Evolutionary conservation across 1,139 yeast genomes (phyloP), one percentile per base, ranked within the genome.

Genomic region (Candida labiduridarum): DNA sequence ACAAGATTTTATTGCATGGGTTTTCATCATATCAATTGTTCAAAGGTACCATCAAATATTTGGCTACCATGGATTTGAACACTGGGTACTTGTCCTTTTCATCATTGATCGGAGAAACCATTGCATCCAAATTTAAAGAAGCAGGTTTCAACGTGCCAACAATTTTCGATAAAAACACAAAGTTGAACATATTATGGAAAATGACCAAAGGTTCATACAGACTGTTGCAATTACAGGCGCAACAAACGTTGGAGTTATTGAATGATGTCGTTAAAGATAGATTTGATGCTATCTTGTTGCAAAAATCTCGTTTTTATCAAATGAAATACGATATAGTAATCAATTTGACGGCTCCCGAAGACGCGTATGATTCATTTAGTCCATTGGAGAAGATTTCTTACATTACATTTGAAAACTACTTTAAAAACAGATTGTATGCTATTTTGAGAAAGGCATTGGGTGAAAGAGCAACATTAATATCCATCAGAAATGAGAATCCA

Each of bases 11-110:
- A 51, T 68, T 91, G 44, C 86, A 85, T 59, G 99, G 98, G 1
- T 92, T 88, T 65, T 89, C 97, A 3, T 87, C 96, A 29, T 94
- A 91, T 65, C 99, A 94, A 69, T 72, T 94, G 50, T 94, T 94
- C 73, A 91, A 89, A 66, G 97, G 96, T 62, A 83, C 90, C 1
- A 77, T 94, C 47, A 84, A 85, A 59, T 92, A 87, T 60, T 66
- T 94, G 53, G 95, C 97, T 1, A 81, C 89, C 2, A 84, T 85
- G 74, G 94, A 89, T 62, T 69, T 92, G 49, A 67, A 76, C 22
- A 68, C 72, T 15, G 94, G 94, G 0, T 84, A 86, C 59, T 70
- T 87, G 48, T 85, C 88, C 40, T 86, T 87, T 61, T 76, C 83
- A 47, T 83, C 89, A 9, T 73, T 79, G 40, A 70, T 80, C 44